Percentiles rank a stretch among this genome's conserved stretches.
phyloP scores from a whole-genome alignment of 805 yeast species.

The Wickerhamiella hasegawae region DNA sequence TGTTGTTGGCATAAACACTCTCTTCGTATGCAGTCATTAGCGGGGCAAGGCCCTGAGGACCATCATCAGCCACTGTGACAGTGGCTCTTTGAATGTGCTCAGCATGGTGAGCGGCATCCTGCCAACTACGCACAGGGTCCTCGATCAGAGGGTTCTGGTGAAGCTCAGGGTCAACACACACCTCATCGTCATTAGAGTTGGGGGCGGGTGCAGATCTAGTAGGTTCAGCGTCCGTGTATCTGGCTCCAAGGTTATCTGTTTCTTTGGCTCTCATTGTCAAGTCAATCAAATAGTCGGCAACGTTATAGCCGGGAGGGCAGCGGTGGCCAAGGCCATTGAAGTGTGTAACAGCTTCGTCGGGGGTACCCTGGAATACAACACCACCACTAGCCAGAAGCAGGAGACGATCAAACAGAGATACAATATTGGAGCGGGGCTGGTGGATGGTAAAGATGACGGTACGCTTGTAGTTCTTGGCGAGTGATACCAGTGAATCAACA shows the following conservation, averaged over 20 bases:
- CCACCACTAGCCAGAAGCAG: conserved; percentile 72
- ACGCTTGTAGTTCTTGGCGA: conserved; percentile 67
- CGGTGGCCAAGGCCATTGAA: conserved; percentile 58
- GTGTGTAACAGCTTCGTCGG: conserved; percentile 56
- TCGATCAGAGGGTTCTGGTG: conserved; percentile 10
- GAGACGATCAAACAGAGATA: conserved; percentile 73
- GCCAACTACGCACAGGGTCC: conserved; percentile 15
- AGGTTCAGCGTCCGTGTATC: neutral
- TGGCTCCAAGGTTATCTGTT: neutral
- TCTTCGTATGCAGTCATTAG: conserved; percentile 18
- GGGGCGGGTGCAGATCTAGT: neutral
- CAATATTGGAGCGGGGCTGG: conserved; percentile 94
- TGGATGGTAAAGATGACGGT: conserved; percentile 89
- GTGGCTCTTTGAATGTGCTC: conserved; percentile 9
- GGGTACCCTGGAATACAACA: conserved; percentile 77
- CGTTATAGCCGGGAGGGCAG: conserved; percentile 81
- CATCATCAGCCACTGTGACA: conserved; percentile 12
- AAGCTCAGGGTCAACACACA: conserved; percentile 12
- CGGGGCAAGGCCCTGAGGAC: conserved; percentile 16
- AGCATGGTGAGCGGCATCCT: conserved; percentile 13
- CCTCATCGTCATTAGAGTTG: conserved; percentile 2
- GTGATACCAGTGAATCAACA: conserved; percentile 62
- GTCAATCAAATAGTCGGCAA: conserved; percentile 88
- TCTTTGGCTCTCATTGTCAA: conserved; percentile 48
- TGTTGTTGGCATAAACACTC: conserved; percentile 7